Evolutionary conservation across 768 basidiomycete genomes (phyloP), one percentile per base, ranked within the genome.

Genomic region (Leucosporidium scottii): DNA sequence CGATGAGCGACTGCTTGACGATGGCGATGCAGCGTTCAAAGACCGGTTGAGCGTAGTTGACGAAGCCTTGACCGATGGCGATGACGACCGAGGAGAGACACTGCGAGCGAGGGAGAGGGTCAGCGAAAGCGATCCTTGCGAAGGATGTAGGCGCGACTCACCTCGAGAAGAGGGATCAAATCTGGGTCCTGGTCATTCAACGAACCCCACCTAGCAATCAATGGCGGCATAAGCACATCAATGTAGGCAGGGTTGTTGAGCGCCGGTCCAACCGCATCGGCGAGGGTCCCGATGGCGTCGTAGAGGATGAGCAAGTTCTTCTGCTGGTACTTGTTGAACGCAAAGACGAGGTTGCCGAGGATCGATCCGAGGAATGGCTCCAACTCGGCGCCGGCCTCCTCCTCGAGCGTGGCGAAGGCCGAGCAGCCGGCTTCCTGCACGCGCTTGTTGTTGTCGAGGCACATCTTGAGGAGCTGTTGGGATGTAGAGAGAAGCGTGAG

Each of bases 401-500:
- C 96, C 78, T 99, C 96, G 17, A 98, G 84, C 21, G 96, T 98
- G 18, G 96, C 96, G 75, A 99, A 98, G 1, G 96, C 96, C 71
- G 91, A 93, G 79, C 96, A 99, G 13, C 96, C 96, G 6, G 96
- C 96, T 79, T 99, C 96, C 81, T 99, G 96, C 1, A 99, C 96
- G 30, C 93, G 89, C 80, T 99, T 98, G 81, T 99, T 98, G 78
- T 91, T 90, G 77, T 99, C 96, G 61, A 98, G 81, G 23, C 97
- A 93, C 90, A 94, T 97, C 63, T 91, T 87, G 66, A 99, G 86
- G 58, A 99, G 86, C 94, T 98, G 73, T 20, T 27, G 18, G 30
- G n/a, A 4, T 53, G 25, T 36, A 21, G 21, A 31, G 31, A 50
- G 23, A 44, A 27, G 25, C 27, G 12, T 39, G 15, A 25, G 39